Conservation (phyloP, 192 early-diverging fungal genomes). For the Thamnidium elegans region DNA sequence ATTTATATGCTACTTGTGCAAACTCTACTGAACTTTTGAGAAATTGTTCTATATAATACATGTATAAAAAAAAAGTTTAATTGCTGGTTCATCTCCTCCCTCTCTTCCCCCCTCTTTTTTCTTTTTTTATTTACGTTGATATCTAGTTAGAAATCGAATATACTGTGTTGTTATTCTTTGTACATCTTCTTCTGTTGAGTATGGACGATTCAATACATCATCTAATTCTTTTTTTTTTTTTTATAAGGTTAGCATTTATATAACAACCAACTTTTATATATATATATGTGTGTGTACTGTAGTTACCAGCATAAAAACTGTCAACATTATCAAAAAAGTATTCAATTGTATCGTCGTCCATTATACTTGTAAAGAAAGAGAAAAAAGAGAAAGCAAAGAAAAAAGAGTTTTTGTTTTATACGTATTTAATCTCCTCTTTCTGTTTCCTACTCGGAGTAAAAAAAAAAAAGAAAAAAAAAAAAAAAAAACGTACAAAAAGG, state of each 20-base stretch:
- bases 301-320: conserved; percentile 33
- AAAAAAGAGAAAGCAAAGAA: background rate
- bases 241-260: background rate
- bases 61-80: background rate
- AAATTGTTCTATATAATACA: conserved; percentile 42
- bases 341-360: conserved; percentile 27
- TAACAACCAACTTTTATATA: background rate
- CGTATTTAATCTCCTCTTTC: background rate
- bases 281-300: background rate
- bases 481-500: background rate
- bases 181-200: conserved; percentile 17
- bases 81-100: background rate
- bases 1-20: conserved; percentile 45
- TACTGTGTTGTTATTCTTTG: conserved; percentile 22
- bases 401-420: background rate
- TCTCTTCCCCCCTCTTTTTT: too few relatives aligned
- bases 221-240: conserved; percentile 30
- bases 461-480: background rate
- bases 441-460: background rate
- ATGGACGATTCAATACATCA: conserved; percentile 24
- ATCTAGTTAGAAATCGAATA: conserved; percentile 28
- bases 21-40: conserved; percentile 39
- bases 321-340: conserved; percentile 36
- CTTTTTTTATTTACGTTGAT: conserved; percentile 27
- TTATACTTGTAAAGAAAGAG: background rate